Evolutionary conservation across 305 asterid species (phyloP).

Genomic region (Fraxinus platypoda): DNA sequence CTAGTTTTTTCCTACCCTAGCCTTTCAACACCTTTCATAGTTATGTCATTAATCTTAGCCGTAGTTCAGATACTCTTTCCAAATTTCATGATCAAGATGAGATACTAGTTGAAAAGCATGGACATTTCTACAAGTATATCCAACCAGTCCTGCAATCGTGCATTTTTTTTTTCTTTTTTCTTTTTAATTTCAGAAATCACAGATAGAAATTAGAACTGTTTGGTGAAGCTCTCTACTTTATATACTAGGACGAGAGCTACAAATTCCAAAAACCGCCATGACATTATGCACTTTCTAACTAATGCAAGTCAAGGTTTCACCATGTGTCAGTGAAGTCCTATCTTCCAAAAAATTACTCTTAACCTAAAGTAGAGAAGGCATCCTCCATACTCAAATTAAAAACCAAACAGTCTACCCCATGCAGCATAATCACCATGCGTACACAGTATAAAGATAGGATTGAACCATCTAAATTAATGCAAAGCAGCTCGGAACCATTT

Average conservation of each 20-base stretch:
- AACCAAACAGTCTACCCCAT: background rate
- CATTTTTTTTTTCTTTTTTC: background rate
- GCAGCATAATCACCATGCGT: background rate
- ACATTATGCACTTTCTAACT: background rate
- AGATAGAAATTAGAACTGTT: background rate
- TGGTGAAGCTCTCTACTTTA: background rate
- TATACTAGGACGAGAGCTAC: background rate
- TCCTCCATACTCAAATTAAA: background rate
- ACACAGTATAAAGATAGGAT: background rate
- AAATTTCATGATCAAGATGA: background rate
- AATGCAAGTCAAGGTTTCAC: background rate
- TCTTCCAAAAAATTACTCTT: background rate
- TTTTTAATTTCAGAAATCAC: background rate
- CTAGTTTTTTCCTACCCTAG: background rate
- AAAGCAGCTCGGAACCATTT: slow-evolving; percentile 2
- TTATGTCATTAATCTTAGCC: background rate
- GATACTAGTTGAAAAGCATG: background rate
- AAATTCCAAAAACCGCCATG: background rate
- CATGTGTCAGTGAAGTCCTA: background rate
- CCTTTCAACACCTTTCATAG: background rate
- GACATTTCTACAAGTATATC: background rate
- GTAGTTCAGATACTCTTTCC: background rate
- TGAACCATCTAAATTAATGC: background rate
- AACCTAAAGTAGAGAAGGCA: background rate
- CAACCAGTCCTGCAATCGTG: background rate